Percentiles rank a stretch among this genome's conserved stretches.
phyloP scores from a whole-genome alignment of 345 rosid genomes.

The Populus deltoides region DNA sequence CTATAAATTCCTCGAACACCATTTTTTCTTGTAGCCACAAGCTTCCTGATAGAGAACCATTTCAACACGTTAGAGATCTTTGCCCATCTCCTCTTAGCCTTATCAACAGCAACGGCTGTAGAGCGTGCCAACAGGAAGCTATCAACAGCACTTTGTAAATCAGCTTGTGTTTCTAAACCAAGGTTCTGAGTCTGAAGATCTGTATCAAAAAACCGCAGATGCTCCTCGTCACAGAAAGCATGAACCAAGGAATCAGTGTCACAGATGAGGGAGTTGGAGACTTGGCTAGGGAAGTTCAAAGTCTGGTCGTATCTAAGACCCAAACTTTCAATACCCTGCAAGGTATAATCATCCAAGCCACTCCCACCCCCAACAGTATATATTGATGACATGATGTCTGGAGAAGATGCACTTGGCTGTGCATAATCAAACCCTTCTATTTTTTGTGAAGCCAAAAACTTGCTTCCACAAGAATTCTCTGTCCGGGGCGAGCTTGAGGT shows the following conservation, averaged over 20 bases:
- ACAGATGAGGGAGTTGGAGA: conserved; percentile 43
- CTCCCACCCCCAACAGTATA: conserved; percentile 49
- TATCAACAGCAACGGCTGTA: conserved; percentile 31
- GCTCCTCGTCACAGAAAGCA: conserved; percentile 71
- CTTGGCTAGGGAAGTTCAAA: conserved; percentile 46
- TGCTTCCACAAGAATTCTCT: conserved; percentile 40
- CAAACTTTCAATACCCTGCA: conserved; percentile 53
- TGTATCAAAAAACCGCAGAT: conserved; percentile 48
- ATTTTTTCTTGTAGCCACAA: conserved; percentile 42
- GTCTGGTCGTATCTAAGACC: conserved; percentile 54
- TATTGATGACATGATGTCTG: conserved; percentile 64
- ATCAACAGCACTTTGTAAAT: conserved; percentile 60
- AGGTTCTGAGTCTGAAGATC: conserved; percentile 44
- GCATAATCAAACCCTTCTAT: conserved; percentile 56
- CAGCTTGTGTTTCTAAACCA: conserved; percentile 50
- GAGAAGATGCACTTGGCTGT: conserved; percentile 50
- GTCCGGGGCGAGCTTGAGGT: conserved; percentile 40
- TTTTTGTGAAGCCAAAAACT: conserved; percentile 41
- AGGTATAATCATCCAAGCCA: conserved; percentile 55
- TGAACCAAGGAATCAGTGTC: conserved; percentile 47
- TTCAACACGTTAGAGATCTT: conserved; percentile 75
- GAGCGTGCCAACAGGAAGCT: conserved; percentile 47
- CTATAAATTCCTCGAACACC: conserved; percentile 32
- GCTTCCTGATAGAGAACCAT: conserved; percentile 65
- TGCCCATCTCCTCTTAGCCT: conserved; percentile 85